Conservation (phyloP, 306 rosid species). For the Lathyrus tuberosus region DNA sequence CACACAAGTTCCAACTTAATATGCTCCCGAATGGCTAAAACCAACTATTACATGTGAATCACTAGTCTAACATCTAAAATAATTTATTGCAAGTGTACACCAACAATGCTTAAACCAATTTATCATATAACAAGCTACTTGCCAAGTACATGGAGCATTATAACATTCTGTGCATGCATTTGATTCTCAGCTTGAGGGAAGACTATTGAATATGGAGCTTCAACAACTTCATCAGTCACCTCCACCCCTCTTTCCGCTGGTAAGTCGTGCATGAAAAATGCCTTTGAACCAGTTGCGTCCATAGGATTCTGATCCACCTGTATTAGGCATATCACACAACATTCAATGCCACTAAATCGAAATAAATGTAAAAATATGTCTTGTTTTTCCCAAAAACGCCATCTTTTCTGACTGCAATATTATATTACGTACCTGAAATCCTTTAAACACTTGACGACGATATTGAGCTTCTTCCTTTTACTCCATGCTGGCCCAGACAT, state of each 20-base stretch:
- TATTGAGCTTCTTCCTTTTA: too few species aligned
- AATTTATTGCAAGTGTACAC: conserved; percentile 9
- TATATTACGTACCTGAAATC: too few species aligned
- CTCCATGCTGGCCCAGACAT: too few species aligned
- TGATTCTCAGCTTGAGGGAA: conserved; percentile 97
- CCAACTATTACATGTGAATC: neutral
- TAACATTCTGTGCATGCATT: conserved; percentile 92
- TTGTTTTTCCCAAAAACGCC: conserved; percentile 2
- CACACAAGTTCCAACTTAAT: conserved; percentile 28
- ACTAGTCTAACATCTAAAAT: too few species aligned
- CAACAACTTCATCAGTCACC: conserved; percentile 85
- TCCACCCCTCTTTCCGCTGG: conserved; percentile 99
- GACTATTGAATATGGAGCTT: conserved; percentile 89
- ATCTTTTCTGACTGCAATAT: too few species aligned
- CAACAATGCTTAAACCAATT: too few species aligned
- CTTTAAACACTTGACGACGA: too few species aligned
- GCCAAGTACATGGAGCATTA: conserved; percentile 90
- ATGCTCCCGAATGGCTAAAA: conserved; percentile 21
- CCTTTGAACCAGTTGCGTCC: conserved; percentile 83
- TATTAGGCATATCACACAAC: neutral
- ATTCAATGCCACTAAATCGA: neutral
- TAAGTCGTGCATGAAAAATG: conserved; percentile 89
- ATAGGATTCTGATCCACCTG: conserved; percentile 77
- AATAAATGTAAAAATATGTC: neutral
- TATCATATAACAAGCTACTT: too few species aligned